Conservation (phyloP, 257 asterid species). For the Scutellaria baicalensis region DNA sequence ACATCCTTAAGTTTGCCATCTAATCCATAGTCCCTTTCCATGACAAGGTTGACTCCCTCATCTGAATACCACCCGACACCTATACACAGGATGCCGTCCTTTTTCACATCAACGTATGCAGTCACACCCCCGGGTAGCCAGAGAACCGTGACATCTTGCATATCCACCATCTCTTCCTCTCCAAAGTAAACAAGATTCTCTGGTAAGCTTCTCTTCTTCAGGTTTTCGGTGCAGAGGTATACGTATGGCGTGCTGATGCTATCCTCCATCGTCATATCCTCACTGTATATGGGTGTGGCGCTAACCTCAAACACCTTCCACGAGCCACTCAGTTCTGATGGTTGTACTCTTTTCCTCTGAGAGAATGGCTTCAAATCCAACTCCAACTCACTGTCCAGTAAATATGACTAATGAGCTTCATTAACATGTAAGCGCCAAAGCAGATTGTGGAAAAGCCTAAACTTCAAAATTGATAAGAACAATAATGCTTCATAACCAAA, state of each 20-base stretch:
- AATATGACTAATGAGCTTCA: background rate
- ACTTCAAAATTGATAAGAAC: background rate
- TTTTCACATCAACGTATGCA: constrained; percentile 79
- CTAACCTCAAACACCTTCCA: constrained; percentile 98
- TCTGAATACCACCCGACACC: constrained; percentile 99
- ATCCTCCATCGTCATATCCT: constrained; percentile 40
- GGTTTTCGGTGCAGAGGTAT: constrained; percentile 77
- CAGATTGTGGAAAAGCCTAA: background rate
- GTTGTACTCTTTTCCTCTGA: constrained; percentile 86
- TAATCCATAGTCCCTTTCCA: constrained; percentile 93
- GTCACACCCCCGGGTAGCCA: constrained; percentile 99
- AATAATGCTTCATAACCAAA: background rate
- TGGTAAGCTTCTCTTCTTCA: constrained; percentile 79
- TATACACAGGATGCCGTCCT: constrained; percentile 78
- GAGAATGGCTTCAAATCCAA: constrained; percentile 78
- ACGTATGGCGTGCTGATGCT: constrained; percentile 38
- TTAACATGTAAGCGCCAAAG: background rate
- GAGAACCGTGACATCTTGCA: constrained; percentile 77
- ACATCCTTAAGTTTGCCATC: constrained; percentile 96
- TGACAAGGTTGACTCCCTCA: constrained; percentile 87
- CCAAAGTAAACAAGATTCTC: constrained; percentile 60
- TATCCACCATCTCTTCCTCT: constrained; percentile 84
- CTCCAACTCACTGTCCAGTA: constrained; percentile 50
- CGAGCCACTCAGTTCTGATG: constrained; percentile 77
- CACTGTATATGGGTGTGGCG: constrained; percentile 75